Evolutionary conservation across 1,284 basidiomycete genomes (phyloP), one percentile per base, ranked within the genome.

Genomic region (Calocybe gambosa): DNA sequence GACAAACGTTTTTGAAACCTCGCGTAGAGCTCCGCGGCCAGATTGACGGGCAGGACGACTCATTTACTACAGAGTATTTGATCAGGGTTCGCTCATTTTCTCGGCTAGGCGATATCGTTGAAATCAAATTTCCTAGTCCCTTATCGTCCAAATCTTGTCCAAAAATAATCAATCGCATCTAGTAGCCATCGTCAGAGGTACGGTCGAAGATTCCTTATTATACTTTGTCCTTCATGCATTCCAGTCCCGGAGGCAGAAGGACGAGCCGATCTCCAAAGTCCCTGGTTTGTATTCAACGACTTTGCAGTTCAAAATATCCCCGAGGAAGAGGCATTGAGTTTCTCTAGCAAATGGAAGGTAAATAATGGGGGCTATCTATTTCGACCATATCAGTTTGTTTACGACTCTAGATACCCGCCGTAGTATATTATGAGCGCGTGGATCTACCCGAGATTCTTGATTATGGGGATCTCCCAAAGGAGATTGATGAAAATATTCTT

Each of bases 231-330:
- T 34, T 26, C 23, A 40, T 13, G 13, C 21, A 13, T 40, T 35
- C 45, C 0, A 83, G 86, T 91, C 7, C 83, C 87, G 0, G 79
- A 83, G 42, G 78, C 78, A 1, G 78, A 85, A 50, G 66, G 66
- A 10, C 54, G 63, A 2, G 57, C 57, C 1, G 64, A 70, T 42
- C 55, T 64, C 1, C 61, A 62, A 10, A 81, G 80, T 39, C 78
- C 82, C 1, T 99, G 95, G 95, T 85, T 89, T 60, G 68, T 99
- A 48, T 99, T 99, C 78, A 99, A 99, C 61, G 95, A 99, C 62
- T 99, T 99, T 61, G 75, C 88, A 1, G 96, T 99, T 4, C 77
- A 78, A 38, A 88, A 88, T 45, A 80, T 98, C 20, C 69, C 82
- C 0, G 88, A 94, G 62, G 76, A 80, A 21, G 94, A 98, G 54